Evolutionary conservation across 805 yeast species (phyloP).

Genomic region (Candida boidinii): DNA sequence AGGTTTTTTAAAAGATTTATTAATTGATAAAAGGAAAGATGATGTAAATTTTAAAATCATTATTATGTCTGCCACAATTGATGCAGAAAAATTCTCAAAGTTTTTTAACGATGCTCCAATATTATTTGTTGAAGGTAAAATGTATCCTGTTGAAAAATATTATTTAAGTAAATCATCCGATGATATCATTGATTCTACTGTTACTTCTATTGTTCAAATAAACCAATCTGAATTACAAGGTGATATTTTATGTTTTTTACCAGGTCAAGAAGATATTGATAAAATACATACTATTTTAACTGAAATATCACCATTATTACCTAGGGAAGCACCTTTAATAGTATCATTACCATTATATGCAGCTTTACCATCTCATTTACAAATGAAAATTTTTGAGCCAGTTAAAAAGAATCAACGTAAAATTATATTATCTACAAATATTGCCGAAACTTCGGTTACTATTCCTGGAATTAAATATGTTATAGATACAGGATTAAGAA

Average conservation of each 20-base stretch:
- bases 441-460: constrained; percentile 96
- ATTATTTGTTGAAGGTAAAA: constrained; percentile 81
- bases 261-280: constrained; percentile 98
- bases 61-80: constrained; percentile 95
- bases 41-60: constrained; percentile 51
- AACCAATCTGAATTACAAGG: constrained; percentile 78
- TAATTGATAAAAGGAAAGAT: constrained; percentile 38
- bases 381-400: constrained; percentile 67
- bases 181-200: constrained; percentile 75
- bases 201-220: constrained; percentile 67
- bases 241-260: constrained; percentile 84
- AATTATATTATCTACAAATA: constrained; percentile 86
- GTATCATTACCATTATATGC: constrained; percentile 87
- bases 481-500: constrained; percentile 85
- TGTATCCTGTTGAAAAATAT: constrained; percentile 70
- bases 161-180: constrained; percentile 61
- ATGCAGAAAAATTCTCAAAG: constrained; percentile 76
- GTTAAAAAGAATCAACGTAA: constrained; percentile 65
- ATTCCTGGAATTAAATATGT: constrained; percentile 92
- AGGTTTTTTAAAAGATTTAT: constrained; percentile 75
- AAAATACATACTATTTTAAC: constrained; percentile 59
- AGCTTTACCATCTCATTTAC: constrained; percentile 80
- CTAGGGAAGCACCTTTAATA: constrained; percentile 66
- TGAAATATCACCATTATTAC: constrained; percentile 54
- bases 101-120: constrained; percentile 81